A percentile compares a stretch with the other conserved stretches of the same genome.
Conservation (phyloP, 441 rosid species). For the Flueggea neowawraea region DNA sequence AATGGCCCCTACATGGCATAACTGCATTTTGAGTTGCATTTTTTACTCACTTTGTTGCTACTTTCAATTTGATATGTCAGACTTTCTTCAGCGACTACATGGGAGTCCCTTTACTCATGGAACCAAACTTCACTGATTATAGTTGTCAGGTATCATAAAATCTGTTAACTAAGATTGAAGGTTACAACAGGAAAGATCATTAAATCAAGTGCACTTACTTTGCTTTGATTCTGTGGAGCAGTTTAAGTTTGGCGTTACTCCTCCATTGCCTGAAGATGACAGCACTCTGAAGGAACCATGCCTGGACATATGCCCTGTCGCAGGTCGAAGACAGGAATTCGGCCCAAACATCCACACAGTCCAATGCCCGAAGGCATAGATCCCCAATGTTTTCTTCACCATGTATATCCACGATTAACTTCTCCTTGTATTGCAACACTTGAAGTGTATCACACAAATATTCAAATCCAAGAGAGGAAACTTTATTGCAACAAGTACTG, state of each 20-base stretch:
- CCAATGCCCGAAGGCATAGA: constrained; percentile 65
- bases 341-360: constrained; percentile 2
- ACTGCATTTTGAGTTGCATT: too few relatives aligned
- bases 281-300: constrained; percentile 36
- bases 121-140: constrained; percentile 82
- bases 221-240: constrained; percentile 21
- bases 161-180: not conserved
- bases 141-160: constrained; percentile 65
- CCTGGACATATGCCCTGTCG: constrained; percentile 61
- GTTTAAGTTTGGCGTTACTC: constrained; percentile 83
- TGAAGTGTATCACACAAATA: too few relatives aligned
- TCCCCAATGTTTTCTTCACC: not conserved
- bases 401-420: too few relatives aligned
- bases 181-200: too few relatives aligned
- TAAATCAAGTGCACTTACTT: not conserved
- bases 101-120: constrained; percentile 86
- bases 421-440: too few relatives aligned
- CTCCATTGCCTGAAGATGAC: constrained; percentile 60
- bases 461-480: too few relatives aligned
- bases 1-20: not conserved
- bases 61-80: constrained; percentile 18
- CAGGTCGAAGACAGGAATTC: constrained; percentile 35
- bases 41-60: not conserved
- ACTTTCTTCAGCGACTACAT: constrained; percentile 72
- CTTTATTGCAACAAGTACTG: too few relatives aligned